Conservation (phyloP, 1,284 basidiomycete species). For the Malassezia globosa region DNA sequence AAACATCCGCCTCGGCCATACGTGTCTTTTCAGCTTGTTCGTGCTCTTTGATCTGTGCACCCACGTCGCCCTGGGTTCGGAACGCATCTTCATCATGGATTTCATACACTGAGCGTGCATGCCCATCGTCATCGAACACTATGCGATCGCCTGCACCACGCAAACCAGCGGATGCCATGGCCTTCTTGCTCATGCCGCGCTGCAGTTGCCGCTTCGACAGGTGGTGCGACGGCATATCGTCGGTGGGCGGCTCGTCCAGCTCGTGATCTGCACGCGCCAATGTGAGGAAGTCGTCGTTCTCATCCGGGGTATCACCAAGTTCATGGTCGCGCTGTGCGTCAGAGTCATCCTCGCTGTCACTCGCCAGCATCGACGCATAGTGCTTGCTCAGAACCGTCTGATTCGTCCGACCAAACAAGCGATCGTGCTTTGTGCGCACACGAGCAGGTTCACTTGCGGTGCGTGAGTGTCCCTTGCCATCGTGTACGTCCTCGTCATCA, state of each 20-base stretch:
- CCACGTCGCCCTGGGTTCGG: conserved; percentile 60
- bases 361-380: conserved; percentile 73
- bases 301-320: conserved; percentile 18
- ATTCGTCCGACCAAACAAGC: conserved; percentile 95
- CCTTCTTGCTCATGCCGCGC: conserved; percentile 67
- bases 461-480: neutral
- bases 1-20: conserved; percentile 60
- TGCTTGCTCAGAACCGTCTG: conserved; percentile 84
- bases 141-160: conserved; percentile 63
- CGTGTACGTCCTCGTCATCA: conserved; percentile 5
- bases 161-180: conserved; percentile 67
- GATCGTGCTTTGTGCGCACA: conserved; percentile 75
- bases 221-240: conserved; percentile 38
- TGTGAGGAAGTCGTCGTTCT: conserved; percentile 77
- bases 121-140: conserved; percentile 62
- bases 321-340: conserved; percentile 10
- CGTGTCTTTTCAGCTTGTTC: conserved; percentile 66
- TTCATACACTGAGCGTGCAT: conserved; percentile 56
- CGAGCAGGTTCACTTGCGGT: conserved; percentile 25
- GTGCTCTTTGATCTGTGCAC: conserved; percentile 65
- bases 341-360: conserved; percentile 14
- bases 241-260: conserved; percentile 49
- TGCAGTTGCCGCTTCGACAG: conserved; percentile 59
- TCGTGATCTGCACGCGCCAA: conserved; percentile 82
- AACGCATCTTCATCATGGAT: conserved; percentile 60